Base-by-base conservation (phyloP, 2,329 filamentous ascomycete genomes). In the Tricladium varicosporioides region DNA sequence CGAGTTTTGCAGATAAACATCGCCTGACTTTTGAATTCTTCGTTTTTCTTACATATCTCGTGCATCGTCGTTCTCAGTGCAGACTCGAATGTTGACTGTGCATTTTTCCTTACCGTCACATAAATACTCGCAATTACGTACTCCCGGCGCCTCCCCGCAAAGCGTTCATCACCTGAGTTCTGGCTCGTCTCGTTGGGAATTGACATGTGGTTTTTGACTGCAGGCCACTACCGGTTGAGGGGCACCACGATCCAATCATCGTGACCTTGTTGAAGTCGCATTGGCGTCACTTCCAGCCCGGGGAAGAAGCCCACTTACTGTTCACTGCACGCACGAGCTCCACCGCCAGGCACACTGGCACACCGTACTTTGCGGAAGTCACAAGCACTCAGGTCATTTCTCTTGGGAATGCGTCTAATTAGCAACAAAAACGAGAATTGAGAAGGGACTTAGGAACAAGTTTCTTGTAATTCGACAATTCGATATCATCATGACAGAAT, bases 401-500 rank as follows among this genome's bases (percentile, higher is more conserved):
- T 40, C 15, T 36, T 31, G 33, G 57, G 61, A 58, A 62, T 62
- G 61, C 49, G 43, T 54, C 47, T 14, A 48, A 56, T 58, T 60
- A 59, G 56, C 54, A 50, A 59, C 60, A 52, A 47, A 54, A 61
- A 57, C 51, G 32, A 18, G 48, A 16, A 58, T 59, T 57, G 59
- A 61, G 51, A 48, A 43, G 48, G 42, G 51, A 40, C 42, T 15
- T 16, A 36, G 47, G 33, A 10, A 13, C 32, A 10, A n/a, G 14
- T 7, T 27, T 27, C 32, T 33, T 57, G 48, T 53, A 53, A 42
- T 43, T 54, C 47, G 56, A 58, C 47, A 27, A 27, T 27, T 27
- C 22, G 22, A 27, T 27, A 19, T 5, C 48, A 62, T 48, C 7
- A 70, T 70, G 68, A 54, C 63, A 56, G 65, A 68, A 53, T 55